Evolutionary conservation across 2,329 filamentous ascomycete genomes (phyloP).

Genomic region (Aspergillus sojae): DNA sequence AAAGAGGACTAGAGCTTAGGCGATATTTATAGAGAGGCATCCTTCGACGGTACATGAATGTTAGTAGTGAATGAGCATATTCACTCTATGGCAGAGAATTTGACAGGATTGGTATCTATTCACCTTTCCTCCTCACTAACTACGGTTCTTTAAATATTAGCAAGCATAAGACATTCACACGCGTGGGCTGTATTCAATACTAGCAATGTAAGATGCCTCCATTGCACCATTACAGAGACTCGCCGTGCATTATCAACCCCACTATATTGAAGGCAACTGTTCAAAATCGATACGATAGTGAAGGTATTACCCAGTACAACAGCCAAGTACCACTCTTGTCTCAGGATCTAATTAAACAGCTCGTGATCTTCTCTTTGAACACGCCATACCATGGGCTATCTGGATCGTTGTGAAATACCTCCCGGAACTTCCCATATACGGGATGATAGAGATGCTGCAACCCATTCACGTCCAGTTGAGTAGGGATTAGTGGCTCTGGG

Average conservation of each 20-base stretch:
- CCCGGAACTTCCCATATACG: neutral
- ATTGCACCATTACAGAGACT: neutral
- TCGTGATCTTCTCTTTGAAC: neutral
- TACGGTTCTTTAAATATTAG: neutral
- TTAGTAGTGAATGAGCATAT: neutral
- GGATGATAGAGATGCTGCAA: neutral
- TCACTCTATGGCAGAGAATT: neutral
- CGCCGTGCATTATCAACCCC: neutral
- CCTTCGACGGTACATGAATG: neutral
- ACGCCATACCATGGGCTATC: neutral
- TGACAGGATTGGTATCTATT: neutral
- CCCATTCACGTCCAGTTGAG: neutral
- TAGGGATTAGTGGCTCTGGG: neutral
- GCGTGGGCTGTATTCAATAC: no score
- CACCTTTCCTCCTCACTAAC: neutral
- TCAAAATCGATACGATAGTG: no score
- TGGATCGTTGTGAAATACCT: neutral
- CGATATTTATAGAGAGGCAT: neutral
- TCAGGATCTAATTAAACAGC: neutral
- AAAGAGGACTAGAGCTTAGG: neutral
- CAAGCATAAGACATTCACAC: neutral
- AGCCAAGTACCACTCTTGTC: neutral
- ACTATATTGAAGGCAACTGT: neutral
- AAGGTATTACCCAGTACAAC: neutral
- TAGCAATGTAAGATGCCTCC: neutral